phyloP scores from a whole-genome alignment of 257 asterid species.

The Salvia splendens region DNA sequence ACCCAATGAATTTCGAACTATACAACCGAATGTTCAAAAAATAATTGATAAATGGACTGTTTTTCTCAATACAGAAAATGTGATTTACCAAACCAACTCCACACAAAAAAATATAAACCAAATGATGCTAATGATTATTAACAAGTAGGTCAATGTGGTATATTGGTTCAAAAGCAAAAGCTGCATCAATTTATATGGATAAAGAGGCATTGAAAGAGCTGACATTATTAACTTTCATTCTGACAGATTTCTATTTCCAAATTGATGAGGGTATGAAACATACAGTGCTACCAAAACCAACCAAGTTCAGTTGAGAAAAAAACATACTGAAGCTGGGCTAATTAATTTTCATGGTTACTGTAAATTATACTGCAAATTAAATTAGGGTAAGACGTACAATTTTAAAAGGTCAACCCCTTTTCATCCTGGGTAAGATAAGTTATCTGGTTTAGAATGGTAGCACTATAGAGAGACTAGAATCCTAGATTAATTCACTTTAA shows the following conservation, averaged over 20 bases:
- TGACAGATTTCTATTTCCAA: background rate
- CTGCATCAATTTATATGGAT: slow-evolving; percentile 8
- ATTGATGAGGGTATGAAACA: background rate
- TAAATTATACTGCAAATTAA: background rate
- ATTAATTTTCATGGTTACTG: background rate
- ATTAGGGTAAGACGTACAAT: background rate
- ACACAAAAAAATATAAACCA: background rate
- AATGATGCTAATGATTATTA: background rate
- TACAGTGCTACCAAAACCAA: slow-evolving; percentile 3
- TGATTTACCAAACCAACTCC: background rate
- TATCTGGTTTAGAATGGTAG: background rate
- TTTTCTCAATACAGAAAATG: background rate
- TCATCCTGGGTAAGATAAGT: background rate
- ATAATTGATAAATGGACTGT: background rate
- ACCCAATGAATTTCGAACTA: background rate
- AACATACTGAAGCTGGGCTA: slow-evolving; percentile 4
- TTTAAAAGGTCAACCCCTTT: slow-evolving; percentile 3
- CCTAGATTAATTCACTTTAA: background rate
- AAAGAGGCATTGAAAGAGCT: background rate
- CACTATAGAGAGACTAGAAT: background rate
- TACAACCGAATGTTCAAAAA: background rate
- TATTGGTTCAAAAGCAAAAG: background rate
- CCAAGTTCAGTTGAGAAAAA: background rate
- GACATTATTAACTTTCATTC: slow-evolving; percentile 5
- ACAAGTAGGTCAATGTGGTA: background rate